These are phyloP conservation scores for Boletellus emodensis DNA, from an alignment of 768 basidiomycete species.

Conservation along the genomic window DNA sequence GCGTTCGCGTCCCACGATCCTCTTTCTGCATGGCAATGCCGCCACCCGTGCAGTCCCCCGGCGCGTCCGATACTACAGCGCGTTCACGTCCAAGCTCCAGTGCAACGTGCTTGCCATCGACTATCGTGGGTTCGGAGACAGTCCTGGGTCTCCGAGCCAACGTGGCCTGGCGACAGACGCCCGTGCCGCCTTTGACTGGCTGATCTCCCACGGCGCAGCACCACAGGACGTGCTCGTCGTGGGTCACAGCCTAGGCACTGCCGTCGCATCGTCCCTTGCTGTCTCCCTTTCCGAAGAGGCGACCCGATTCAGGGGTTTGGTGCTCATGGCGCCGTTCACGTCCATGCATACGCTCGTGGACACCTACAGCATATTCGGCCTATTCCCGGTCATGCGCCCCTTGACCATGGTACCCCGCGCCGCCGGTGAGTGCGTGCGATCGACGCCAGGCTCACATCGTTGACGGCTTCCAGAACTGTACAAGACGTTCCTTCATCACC, in stretches of 20 bases:
- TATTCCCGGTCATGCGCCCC: conserved; percentile 70
- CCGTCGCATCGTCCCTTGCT: conserved; percentile 54
- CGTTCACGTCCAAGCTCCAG: conserved; percentile 59
- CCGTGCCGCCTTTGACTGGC: conserved; percentile 76
- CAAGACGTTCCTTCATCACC: conserved; percentile 49
- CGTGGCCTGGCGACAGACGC: conserved; percentile 71
- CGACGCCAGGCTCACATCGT: neutral
- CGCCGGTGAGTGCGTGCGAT: conserved; percentile 45
- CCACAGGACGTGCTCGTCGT: conserved; percentile 64
- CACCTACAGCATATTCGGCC: conserved; percentile 61
- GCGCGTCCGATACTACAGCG: conserved; percentile 66
- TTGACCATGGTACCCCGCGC: conserved; percentile 59
- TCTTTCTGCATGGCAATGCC: conserved; percentile 92
- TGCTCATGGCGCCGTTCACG: conserved; percentile 55
- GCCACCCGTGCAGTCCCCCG: conserved; percentile 67
- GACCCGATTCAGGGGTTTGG: conserved; percentile 42
- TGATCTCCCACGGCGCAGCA: conserved; percentile 53
- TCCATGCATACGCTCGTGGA: conserved; percentile 57
- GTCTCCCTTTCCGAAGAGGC: conserved; percentile 45
- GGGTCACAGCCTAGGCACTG: conserved; percentile 90
- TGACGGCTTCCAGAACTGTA: conserved; percentile 43
- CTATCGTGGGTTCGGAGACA: conserved; percentile 92
- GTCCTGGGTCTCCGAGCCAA: conserved; percentile 73
- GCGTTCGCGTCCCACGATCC: conserved; percentile 60
- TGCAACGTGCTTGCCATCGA: conserved; percentile 84